Conservation (phyloP, 345 rosid genomes). For the Raphanus raphanistrum region DNA sequence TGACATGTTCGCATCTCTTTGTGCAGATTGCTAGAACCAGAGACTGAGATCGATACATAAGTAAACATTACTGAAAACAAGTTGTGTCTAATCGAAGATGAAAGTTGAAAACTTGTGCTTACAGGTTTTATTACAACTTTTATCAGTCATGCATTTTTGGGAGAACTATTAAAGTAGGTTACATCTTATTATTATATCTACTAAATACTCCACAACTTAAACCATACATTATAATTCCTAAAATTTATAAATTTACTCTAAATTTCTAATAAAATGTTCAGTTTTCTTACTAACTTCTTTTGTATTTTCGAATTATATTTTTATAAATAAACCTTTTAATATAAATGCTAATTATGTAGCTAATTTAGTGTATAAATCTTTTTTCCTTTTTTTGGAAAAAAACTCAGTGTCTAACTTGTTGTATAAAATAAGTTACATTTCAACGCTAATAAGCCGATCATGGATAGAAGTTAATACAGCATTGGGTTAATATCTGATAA, state of each 20-base stretch:
- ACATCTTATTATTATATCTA: background rate
- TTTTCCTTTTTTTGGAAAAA: no score
- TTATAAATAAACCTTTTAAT: no score
- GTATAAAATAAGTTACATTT: no score
- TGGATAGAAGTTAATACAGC: no score
- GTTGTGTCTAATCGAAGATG: background rate
- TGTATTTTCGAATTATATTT: no score
- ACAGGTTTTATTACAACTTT: background rate
- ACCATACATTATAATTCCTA: background rate
- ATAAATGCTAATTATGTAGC: background rate
- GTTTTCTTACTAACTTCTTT: background rate
- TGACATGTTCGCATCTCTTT: constrained; percentile 10
- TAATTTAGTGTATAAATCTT: background rate
- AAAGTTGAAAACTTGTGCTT: background rate
- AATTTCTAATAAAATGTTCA: background rate
- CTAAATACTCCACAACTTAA: background rate
- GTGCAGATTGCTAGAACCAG: background rate
- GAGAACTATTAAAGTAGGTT: background rate
- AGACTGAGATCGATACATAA: background rate
- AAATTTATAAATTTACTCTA: background rate
- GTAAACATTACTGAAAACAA: background rate
- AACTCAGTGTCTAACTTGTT: background rate
- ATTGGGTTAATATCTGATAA: no score
- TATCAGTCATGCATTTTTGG: background rate
- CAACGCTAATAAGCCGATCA: background rate